Base-by-base conservation (phyloP, 441 rosid genomes). In the Raphanus hybrid region DNA sequence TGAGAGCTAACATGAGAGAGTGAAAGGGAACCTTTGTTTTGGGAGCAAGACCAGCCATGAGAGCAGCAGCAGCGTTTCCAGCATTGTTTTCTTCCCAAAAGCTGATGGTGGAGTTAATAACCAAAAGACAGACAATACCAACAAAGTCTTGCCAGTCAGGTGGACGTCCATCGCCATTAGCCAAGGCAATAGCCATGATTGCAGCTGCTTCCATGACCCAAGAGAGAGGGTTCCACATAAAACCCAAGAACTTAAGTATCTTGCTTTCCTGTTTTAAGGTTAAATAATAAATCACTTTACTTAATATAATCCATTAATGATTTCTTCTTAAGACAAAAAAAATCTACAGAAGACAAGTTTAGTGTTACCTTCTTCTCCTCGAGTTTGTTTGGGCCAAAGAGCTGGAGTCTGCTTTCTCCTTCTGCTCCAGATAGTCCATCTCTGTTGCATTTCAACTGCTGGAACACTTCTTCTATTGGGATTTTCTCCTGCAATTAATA, bases 141-240 rank as follows among this genome's bases (percentile, higher is more conserved):
- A 92, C 90, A 72, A 93, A 93, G 69, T 93, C 98, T 76, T 92
- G 95, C 98, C 98, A 94, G 62, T 94, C 98, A 0, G 98, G 98
- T 61, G 97, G 92, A 79, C 77, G 74, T 58, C 97, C 94, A 0
- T 60, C 84, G 6, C 98, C 98, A 54, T 94, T 94, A 29, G 98
- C 97, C 76, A 94, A 81, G 0, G 86, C 98, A 80, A 94, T 92
- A 48, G 98, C 97, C 98, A 94, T 94, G 35, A 94, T 69, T 9
- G 98, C 97, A 76, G 97, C 97, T 61, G 94, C 84, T 80, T 94
- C 98, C 98, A 94, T 92, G 37, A 92, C 98, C 98, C 98, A 94
- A 6, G 98, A 94, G 23, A 94, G 86, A 10, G 97, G 97, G 74
- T 94, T 94, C 97, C 98, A 92, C 98, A 94, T 92, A 74, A 94